Evolutionary conservation across 169 alveolate genomes (phyloP).

Genomic region (Plasmodium relictum): DNA sequence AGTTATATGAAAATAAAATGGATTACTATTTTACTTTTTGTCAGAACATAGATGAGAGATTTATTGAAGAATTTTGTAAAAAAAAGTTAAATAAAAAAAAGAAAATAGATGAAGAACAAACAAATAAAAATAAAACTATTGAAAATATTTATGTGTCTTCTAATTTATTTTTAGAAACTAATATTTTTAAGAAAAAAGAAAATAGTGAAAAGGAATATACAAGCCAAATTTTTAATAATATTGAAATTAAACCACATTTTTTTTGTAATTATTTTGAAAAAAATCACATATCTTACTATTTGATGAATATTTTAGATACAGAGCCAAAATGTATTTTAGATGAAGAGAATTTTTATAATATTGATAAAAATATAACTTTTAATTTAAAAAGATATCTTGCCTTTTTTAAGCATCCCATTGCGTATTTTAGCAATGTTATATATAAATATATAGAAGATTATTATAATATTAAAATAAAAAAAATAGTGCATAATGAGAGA

Average conservation of each 20-base stretch:
- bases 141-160: slow-evolving; percentile 50
- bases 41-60: slow-evolving; percentile 43
- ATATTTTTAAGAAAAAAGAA: slow-evolving; percentile 30
- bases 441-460: slow-evolving; percentile 26
- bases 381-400: slow-evolving; percentile 25
- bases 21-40: slow-evolving; percentile 71
- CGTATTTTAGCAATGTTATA: slow-evolving; percentile 21
- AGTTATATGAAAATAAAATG: slow-evolving; percentile 52
- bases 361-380: slow-evolving; percentile 10
- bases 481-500: background rate
- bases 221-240: slow-evolving; percentile 5
- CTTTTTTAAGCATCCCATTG: slow-evolving; percentile 45
- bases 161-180: slow-evolving; percentile 55
- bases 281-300: slow-evolving; percentile 36
- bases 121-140: slow-evolving; percentile 20
- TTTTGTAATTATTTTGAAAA: slow-evolving; percentile 46
- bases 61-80: slow-evolving; percentile 33
- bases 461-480: slow-evolving; percentile 4
- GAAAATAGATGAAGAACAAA: background rate
- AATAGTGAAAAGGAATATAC: background rate
- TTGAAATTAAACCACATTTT: slow-evolving; percentile 46
- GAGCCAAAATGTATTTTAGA: slow-evolving; percentile 28
- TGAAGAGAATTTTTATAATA: slow-evolving; percentile 27
- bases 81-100: slow-evolving; percentile 16
- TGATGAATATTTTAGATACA: slow-evolving; percentile 37